These are phyloP conservation scores for Tylopilus intermedius DNA, from an alignment of 768 basidiomycete species.

Conservation along the genomic window DNA sequence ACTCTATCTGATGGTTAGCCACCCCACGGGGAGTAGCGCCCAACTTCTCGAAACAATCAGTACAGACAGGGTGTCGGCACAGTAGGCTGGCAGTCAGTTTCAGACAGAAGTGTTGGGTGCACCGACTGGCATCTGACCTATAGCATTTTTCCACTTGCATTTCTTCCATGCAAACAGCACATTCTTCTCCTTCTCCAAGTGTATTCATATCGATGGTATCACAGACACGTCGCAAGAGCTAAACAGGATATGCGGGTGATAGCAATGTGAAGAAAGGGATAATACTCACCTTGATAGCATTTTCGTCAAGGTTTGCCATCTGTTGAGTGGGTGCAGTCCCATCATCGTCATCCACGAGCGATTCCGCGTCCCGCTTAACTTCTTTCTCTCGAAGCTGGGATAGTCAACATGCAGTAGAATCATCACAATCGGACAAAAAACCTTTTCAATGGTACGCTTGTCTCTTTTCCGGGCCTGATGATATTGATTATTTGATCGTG, in stretches of 20 bases:
- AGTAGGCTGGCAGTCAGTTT: slow-evolving; percentile 4
- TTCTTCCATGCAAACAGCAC: slow-evolving; percentile 16
- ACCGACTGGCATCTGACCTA: slow-evolving; percentile 10
- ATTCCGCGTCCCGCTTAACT: slow-evolving; percentile 12
- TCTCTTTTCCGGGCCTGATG: slow-evolving; percentile 12
- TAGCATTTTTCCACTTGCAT: slow-evolving; percentile 17
- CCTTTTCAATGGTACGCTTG: slow-evolving; percentile 15
- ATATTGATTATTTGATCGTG: not conserved
- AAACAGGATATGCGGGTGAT: not conserved
- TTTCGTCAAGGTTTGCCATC: slow-evolving; percentile 8
- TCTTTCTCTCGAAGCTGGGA: slow-evolving; percentile 16
- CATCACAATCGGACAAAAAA: not conserved
- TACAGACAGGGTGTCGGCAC: slow-evolving; percentile 18
- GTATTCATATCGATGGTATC: slow-evolving; percentile 20
- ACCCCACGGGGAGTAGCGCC: not conserved
- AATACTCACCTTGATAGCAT: slow-evolving; percentile 7
- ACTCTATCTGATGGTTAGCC: not conserved
- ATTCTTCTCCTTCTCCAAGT: slow-evolving; percentile 20
- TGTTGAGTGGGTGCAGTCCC: not conserved
- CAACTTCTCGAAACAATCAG: slow-evolving; percentile 11
- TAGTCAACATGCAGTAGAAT: not conserved
- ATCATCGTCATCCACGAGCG: slow-evolving; percentile 3
- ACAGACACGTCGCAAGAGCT: slow-evolving; percentile 16
- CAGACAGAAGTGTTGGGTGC: not conserved
- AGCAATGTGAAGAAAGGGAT: not conserved